Conservation (phyloP, 768 basidiomycete genomes). For the Tylopilus rubrobrunneus region DNA sequence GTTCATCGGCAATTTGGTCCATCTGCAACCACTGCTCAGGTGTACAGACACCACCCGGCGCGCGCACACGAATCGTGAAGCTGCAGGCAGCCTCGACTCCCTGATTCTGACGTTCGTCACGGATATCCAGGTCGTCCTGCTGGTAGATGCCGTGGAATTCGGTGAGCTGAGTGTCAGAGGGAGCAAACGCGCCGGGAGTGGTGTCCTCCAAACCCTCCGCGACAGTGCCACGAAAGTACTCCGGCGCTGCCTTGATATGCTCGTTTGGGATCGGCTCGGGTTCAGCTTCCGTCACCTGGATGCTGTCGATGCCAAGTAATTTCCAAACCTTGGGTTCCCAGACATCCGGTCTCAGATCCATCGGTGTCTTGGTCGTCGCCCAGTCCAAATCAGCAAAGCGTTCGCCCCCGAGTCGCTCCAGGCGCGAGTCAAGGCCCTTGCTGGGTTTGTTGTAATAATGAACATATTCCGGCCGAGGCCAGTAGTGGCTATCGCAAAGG, state of each 20-base stretch:
- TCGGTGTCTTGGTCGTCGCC: constrained; percentile 98
- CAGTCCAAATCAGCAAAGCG: constrained; percentile 74
- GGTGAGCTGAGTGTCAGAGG: constrained; percentile 90
- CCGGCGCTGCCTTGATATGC: constrained; percentile 96
- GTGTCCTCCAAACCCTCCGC: constrained; percentile 83
- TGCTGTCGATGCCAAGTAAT: constrained; percentile 82
- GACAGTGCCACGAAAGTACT: constrained; percentile 94
- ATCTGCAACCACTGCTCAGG: constrained; percentile 93
- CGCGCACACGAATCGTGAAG: constrained; percentile 98
- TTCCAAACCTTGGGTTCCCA: constrained; percentile 97
- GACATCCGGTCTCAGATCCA: constrained; percentile 88
- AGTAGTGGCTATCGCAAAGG: constrained; percentile 98
- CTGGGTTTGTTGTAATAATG: constrained; percentile 97
- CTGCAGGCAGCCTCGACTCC: constrained; percentile 93
- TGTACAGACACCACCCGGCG: constrained; percentile 93
- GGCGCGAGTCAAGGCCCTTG: constrained; percentile 80
- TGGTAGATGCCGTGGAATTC: constrained; percentile 98
- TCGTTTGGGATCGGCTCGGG: constrained; percentile 98
- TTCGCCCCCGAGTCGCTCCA: constrained; percentile 77
- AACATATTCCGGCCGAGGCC: constrained; percentile 96
- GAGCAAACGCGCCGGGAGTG: constrained; percentile 84
- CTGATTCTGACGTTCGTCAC: constrained; percentile 89
- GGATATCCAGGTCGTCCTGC: constrained; percentile 97
- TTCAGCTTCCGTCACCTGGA: constrained; percentile 88
- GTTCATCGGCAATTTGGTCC: constrained; percentile 95